phyloP scores from a whole-genome alignment of 1,139 yeast genomes.

The Scheffersomyces quercinus region DNA sequence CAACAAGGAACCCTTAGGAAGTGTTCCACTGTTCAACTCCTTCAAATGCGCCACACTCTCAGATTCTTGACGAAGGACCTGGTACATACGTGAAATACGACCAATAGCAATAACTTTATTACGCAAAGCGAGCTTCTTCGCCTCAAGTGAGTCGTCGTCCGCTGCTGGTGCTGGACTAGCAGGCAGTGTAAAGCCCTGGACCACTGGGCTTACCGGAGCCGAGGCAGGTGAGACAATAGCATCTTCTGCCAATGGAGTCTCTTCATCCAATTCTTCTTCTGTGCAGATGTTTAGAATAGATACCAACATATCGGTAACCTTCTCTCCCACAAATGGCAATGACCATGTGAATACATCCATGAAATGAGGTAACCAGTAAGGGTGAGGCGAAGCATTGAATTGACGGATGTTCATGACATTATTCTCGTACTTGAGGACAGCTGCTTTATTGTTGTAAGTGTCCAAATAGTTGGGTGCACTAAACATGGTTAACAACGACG shows the following conservation, averaged over 20 bases:
- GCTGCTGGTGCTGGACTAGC: constrained; percentile 3
- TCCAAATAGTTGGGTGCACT: constrained; percentile 97
- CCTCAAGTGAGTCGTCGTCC: constrained; percentile 34
- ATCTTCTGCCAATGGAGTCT: constrained; percentile 46
- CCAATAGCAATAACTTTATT: constrained; percentile 95
- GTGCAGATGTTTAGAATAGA: constrained; percentile 91
- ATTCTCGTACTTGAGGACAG: constrained; percentile 85
- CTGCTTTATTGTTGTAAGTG: constrained; percentile 93
- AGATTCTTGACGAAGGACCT: constrained; percentile 83
- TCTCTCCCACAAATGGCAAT: constrained; percentile 96
- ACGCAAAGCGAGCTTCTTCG: constrained; percentile 64
- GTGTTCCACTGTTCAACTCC: constrained; percentile 58
- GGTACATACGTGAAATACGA: constrained; percentile 90
- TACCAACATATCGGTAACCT: constrained; percentile 90
- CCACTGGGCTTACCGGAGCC: constrained; percentile 6
- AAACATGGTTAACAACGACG: constrained; percentile 86
- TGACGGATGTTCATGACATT: constrained; percentile 95
- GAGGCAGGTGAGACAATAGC: constrained; percentile 7
- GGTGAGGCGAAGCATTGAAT: constrained; percentile 91
- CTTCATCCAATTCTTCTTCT: constrained; percentile 89
- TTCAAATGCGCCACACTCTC: constrained; percentile 85
- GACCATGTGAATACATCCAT: constrained; percentile 99
- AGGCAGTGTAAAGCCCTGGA: not conserved
- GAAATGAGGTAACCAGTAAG: constrained; percentile 95
- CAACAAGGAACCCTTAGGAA: constrained; percentile 87